Evolutionary conservation across 176 grass and related monocot species (phyloP).

Genomic region (Cocos nucifera): DNA sequence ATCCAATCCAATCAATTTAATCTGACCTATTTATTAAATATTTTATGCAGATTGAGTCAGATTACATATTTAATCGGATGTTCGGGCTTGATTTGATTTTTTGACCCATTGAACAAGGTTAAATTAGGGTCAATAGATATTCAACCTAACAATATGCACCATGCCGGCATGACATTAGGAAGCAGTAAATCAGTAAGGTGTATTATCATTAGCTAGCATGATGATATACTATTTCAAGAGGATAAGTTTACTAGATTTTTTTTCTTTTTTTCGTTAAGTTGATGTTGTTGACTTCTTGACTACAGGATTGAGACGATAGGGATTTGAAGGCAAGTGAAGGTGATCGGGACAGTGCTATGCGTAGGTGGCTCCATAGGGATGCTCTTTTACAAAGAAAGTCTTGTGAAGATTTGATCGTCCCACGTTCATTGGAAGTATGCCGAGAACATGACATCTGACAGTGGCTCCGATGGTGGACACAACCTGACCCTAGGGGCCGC

Average conservation of each 20-base stretch:
- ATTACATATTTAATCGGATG: too few relatives aligned
- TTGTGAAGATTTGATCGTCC: conserved; percentile 29
- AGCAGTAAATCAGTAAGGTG: too few relatives aligned
- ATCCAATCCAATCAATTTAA: too few relatives aligned
- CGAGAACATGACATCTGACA: background rate
- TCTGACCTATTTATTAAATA: too few relatives aligned
- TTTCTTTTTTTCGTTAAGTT: background rate
- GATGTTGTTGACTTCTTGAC: background rate
- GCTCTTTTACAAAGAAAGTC: conserved; percentile 33
- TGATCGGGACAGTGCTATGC: conserved; percentile 19
- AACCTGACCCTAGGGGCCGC: conserved; percentile 41
- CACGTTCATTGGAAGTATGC: conserved; percentile 45
- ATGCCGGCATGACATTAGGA: too few relatives aligned
- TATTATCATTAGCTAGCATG: too few relatives aligned
- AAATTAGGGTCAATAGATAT: too few relatives aligned
- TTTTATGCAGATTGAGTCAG: too few relatives aligned
- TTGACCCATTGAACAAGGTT: too few relatives aligned
- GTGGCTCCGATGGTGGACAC: background rate
- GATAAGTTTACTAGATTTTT: background rate
- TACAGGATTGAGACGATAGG: conserved; percentile 37
- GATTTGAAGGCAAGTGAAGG: conserved; percentile 40
- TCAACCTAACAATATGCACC: too few relatives aligned
- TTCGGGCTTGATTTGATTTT: too few relatives aligned
- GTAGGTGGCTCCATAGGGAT: conserved; percentile 32
- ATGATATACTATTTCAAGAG: too few relatives aligned